Evolutionary conservation across 345 rosid genomes (phyloP).

Genomic region (Syzygium aqueum): DNA sequence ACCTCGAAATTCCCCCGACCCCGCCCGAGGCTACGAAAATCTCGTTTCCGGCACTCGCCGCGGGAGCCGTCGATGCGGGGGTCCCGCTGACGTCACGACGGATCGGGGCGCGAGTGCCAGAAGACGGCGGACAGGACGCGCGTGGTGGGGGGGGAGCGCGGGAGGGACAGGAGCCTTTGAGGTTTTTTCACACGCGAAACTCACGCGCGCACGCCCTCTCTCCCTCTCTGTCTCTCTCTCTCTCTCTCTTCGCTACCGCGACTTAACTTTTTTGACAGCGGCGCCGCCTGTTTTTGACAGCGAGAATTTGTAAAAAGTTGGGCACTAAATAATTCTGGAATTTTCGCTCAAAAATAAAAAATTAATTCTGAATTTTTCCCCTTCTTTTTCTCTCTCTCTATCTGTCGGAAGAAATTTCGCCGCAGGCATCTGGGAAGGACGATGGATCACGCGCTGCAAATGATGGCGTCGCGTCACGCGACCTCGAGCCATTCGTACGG

Average conservation of each 20-base stretch:
- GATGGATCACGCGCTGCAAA: neutral
- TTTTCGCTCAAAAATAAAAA: too few relatives aligned
- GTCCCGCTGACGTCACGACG: neutral
- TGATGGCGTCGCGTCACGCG: neutral
- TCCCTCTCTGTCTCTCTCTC: too few relatives aligned
- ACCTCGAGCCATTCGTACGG: neutral
- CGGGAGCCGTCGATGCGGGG: neutral
- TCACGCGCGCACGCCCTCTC: neutral
- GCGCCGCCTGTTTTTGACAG: neutral
- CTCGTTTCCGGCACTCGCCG: neutral
- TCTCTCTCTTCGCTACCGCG: neutral
- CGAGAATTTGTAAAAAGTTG: neutral
- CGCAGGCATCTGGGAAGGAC: neutral
- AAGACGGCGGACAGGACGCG: neutral
- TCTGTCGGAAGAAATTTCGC: neutral
- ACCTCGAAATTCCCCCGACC: neutral
- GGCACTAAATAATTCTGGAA: neutral
- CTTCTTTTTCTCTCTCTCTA: too few relatives aligned
- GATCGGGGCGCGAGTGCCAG: neutral
- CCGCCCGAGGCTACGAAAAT: neutral
- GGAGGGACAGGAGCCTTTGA: too few relatives aligned
- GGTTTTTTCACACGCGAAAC: neutral
- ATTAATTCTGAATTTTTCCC: neutral
- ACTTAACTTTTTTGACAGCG: conserved; percentile 1
- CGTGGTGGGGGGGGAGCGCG: neutral